These are phyloP conservation scores for Fusarium domesticum DNA, from an alignment of 2,329 filamentous ascomycete genomes.

Conservation along the genomic window DNA sequence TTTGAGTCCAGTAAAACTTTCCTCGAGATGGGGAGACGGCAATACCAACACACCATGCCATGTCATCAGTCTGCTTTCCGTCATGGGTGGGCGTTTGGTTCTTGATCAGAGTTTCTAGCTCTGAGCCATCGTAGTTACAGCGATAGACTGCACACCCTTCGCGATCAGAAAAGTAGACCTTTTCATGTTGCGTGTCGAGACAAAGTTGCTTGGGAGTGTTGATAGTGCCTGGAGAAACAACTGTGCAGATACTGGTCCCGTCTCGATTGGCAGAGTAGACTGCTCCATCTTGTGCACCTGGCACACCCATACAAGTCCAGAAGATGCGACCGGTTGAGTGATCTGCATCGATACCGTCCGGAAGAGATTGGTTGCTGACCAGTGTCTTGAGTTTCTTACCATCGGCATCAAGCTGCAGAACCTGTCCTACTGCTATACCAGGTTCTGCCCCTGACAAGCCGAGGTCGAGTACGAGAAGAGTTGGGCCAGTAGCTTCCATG, in stretches of 20 bases:
- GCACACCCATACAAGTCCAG: constrained; percentile 48
- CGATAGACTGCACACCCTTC: constrained; percentile 40
- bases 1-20: constrained; percentile 60
- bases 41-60: constrained; percentile 55
- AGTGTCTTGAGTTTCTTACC: background rate
- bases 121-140: constrained; percentile 39
- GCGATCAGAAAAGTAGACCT: constrained; percentile 44
- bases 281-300: constrained; percentile 39
- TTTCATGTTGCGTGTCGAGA: constrained; percentile 10
- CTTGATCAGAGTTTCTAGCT: constrained; percentile 39
- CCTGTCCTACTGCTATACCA: background rate
- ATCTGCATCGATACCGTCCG: background rate
- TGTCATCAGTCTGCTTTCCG: background rate
- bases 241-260: constrained; percentile 41
- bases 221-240: constrained; percentile 43
- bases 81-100: background rate
- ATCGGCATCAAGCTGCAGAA: background rate
- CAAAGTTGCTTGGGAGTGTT: constrained; percentile 47
- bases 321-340: background rate
- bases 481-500: background rate
- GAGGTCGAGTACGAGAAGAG: background rate
- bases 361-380: background rate
- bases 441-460: background rate
- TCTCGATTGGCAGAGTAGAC: constrained; percentile 47
- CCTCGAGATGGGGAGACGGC: constrained; percentile 41